phyloP scores from a whole-genome alignment of 1,284 basidiomycete genomes.

The Xanthoconium separans region DNA sequence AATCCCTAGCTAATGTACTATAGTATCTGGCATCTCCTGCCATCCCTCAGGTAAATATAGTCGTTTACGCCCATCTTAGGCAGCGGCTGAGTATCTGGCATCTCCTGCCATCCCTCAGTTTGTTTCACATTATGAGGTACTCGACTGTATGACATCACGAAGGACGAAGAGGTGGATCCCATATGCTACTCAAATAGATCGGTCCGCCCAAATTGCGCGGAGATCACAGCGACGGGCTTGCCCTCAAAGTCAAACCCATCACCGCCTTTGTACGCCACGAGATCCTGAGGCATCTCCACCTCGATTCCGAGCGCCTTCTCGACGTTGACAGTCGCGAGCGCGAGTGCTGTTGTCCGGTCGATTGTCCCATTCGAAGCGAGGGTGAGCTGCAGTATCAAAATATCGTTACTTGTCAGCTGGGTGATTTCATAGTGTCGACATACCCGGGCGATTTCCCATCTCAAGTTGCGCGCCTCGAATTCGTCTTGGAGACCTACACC shows the following conservation, averaged over 20 bases:
- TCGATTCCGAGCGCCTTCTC: conserved; percentile 52
- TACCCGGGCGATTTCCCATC: conserved; percentile 78
- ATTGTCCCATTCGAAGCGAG: conserved; percentile 41
- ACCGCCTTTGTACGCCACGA: conserved; percentile 54
- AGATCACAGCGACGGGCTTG: conserved; percentile 44
- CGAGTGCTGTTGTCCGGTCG: conserved; percentile 40
- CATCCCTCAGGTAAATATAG: no score
- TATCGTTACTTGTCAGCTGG: no score
- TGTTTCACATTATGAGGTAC: no score
- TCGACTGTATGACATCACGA: no score
- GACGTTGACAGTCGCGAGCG: conserved; percentile 46
- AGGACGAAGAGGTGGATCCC: no score
- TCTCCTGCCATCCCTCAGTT: no score
- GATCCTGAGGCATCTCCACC: conserved; percentile 34
- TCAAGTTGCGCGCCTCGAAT: conserved; percentile 67
- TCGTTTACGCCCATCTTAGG: no score
- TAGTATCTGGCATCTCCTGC: no score
- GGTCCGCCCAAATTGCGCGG: conserved; percentile 17
- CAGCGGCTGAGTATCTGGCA: no score
- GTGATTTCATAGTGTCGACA: no score
- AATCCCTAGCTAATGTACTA: no score
- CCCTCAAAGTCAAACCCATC: conserved; percentile 45
- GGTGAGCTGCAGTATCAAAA: conserved; percentile 2
- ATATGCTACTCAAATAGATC: conserved; percentile 18
- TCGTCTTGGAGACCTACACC: conserved; percentile 65